Evolutionary conservation across 495 filamentous ascomycete genomes (phyloP), one percentile per base, ranked within the genome.

Genomic region (Lepraria neglecta): DNA sequence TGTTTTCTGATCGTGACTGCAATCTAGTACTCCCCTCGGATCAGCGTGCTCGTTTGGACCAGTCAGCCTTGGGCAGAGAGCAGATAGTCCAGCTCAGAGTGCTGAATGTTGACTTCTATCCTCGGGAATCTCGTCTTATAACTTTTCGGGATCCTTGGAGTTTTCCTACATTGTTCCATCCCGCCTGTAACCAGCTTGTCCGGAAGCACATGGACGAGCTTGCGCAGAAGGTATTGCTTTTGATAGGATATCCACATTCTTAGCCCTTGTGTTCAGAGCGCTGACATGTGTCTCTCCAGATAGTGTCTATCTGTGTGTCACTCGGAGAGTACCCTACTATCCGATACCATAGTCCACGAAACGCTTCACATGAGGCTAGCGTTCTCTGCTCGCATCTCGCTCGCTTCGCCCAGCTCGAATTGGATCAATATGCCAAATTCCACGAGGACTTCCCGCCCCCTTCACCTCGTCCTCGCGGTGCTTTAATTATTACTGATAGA

Each of bases 141-240:
- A 96, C 90, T 2, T 95, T 97, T 64, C 80, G 88, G 59, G 94
- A 97, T 71, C 92, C 95, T 1, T 95, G 85, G 80, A 96, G 91
- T 73, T 97, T 97, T 69, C 92, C 90, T 4, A 81, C 92, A 12
- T 74, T 98, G 56, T 98, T 87, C 76, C 92, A 97, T 70, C 92
- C 94, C 12, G 82, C 79, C 53, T 97, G 95, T 73, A 92, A 92
- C 69, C 78, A 86, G 63, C 78, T 97, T 50, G 86, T 97, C 42
- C 80, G 83, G 44, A 77, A 79, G 45, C 92, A 98, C 67, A 81
- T 98, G 76, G 81, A 88, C 68, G 80, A 83, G 30, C 73, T 97
- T 21, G 90, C 95, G 19, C 87, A 91, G 69, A 97, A 95, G 84
- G 91, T 95, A 76, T 45, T 75, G 46, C 21, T 2, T 44, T 35